Conservation (phyloP, 2,329 filamentous ascomycete species). For the Dactylonectria estremocensis region DNA sequence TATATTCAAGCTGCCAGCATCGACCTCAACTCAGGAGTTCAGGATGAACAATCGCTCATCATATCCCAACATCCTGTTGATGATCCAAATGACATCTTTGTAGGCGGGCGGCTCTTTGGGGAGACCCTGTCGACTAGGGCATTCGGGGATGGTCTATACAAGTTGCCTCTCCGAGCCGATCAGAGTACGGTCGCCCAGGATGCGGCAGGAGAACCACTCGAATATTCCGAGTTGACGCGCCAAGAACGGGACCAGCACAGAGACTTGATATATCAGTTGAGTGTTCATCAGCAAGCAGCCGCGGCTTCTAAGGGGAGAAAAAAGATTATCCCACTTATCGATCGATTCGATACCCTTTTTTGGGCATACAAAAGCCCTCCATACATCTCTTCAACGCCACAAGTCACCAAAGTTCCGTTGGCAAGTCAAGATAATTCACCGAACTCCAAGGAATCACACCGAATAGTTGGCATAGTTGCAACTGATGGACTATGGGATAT, state of each 20-base stretch:
- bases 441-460: neutral
- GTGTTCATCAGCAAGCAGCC: slow-evolving; percentile 6
- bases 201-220: neutral
- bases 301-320: slow-evolving; percentile 6
- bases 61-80: slow-evolving; percentile 14
- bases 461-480: slow-evolving; percentile 2
- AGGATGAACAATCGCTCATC: slow-evolving; percentile 14
- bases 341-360: slow-evolving; percentile 17
- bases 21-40: slow-evolving; percentile 7
- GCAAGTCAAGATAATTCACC: neutral
- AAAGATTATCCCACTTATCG: slow-evolving; percentile 14
- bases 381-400: slow-evolving; percentile 9
- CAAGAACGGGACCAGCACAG: slow-evolving; percentile 11
- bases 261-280: slow-evolving; percentile 10
- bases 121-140: slow-evolving; percentile 20
- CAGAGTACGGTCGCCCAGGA: neutral
- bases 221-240: slow-evolving; percentile 1
- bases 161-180: slow-evolving; percentile 3
- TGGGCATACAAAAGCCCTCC: slow-evolving; percentile 17
- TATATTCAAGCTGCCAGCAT: slow-evolving; percentile 1
- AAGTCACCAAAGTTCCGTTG: slow-evolving; percentile 7
- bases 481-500: slow-evolving; percentile 19
- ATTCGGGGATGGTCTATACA: slow-evolving; percentile 20
- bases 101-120: slow-evolving; percentile 15
- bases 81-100: slow-evolving; percentile 19